These are phyloP conservation scores for Kwoniella dendrophila DNA, from an alignment of 768 basidiomycete species.

Conservation along the genomic window DNA sequence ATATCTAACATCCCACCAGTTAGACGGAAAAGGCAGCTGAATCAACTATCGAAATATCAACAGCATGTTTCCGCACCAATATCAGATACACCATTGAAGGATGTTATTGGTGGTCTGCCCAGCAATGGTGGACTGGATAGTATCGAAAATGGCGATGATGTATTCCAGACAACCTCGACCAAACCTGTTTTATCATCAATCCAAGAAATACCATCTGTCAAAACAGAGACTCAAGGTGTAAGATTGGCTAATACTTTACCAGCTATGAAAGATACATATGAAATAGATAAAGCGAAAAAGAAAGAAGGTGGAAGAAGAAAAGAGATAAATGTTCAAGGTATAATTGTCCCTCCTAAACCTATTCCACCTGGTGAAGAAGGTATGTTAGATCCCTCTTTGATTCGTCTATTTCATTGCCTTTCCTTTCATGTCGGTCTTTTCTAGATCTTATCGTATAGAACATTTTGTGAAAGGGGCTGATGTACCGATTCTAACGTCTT, in stretches of 20 bases:
- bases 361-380: constrained; percentile 53
- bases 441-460: background rate
- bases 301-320: constrained; percentile 1
- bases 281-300: too few species aligned
- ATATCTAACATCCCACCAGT: constrained; percentile 3
- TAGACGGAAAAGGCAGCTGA: constrained; percentile 1
- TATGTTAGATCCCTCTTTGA: constrained; percentile 23
- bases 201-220: constrained; percentile 40
- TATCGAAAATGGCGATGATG: background rate
- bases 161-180: constrained; percentile 40
- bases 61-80: background rate
- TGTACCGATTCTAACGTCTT: background rate
- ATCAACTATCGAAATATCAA: background rate
- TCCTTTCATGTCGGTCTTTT: background rate
- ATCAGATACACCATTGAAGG: background rate
- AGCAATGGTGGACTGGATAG: background rate
- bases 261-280: constrained; percentile 35
- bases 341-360: constrained; percentile 50
- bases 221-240: too few species aligned
- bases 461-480: background rate
- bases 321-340: constrained; percentile 40
- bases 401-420: too few species aligned
- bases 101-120: background rate
- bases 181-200: constrained; percentile 37
- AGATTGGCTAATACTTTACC: constrained; percentile 24